phyloP scores from a whole-genome alignment of 352 stramenopile species.

The Pythium brassicae region DNA sequence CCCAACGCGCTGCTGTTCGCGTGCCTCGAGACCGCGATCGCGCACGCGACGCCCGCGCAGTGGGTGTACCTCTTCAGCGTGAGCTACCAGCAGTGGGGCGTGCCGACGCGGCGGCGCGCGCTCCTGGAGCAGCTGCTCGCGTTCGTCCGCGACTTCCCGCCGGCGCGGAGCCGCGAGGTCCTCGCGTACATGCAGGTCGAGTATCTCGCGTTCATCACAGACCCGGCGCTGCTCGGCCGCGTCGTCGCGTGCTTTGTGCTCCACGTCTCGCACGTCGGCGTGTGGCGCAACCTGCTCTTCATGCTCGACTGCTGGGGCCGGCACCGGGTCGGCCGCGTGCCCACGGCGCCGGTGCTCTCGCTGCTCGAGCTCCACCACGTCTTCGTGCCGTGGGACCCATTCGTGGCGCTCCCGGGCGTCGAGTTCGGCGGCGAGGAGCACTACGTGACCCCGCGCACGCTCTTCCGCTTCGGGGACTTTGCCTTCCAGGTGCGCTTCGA shows the following conservation, averaged over 20 bases:
- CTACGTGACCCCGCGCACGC: constrained; percentile 24
- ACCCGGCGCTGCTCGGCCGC: constrained; percentile 29
- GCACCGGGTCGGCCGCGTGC: constrained; percentile 7
- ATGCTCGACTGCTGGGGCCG: constrained; percentile 34
- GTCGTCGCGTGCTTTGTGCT: constrained; percentile 44
- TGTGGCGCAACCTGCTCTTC: constrained; percentile 47
- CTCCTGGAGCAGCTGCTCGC: constrained; percentile 29
- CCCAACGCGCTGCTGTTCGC: constrained; percentile 31
- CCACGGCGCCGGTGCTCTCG: constrained; percentile 19
- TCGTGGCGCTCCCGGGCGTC: constrained; percentile 3
- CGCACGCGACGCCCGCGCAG: constrained; percentile 21
- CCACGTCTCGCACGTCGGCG: constrained; percentile 27
- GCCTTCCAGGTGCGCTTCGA: constrained; percentile 29
- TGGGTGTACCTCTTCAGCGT: constrained; percentile 47
- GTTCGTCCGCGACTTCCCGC: constrained; percentile 25
- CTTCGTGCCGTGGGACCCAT: constrained; percentile 39
- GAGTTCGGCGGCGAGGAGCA: constrained; percentile 6
- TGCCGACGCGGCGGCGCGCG: constrained; percentile 13
- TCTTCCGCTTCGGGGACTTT: constrained; percentile 27
- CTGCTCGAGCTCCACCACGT: constrained; percentile 40
- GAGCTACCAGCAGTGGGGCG: constrained; percentile 23
- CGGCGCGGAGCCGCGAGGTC: constrained; percentile 19
- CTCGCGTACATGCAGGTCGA: constrained; percentile 28
- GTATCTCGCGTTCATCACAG: constrained; percentile 27
- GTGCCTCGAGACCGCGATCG: constrained; percentile 29